Base-by-base conservation (phyloP, 2,329 filamentous ascomycete genomes). In the Monilinia aucupariae region DNA sequence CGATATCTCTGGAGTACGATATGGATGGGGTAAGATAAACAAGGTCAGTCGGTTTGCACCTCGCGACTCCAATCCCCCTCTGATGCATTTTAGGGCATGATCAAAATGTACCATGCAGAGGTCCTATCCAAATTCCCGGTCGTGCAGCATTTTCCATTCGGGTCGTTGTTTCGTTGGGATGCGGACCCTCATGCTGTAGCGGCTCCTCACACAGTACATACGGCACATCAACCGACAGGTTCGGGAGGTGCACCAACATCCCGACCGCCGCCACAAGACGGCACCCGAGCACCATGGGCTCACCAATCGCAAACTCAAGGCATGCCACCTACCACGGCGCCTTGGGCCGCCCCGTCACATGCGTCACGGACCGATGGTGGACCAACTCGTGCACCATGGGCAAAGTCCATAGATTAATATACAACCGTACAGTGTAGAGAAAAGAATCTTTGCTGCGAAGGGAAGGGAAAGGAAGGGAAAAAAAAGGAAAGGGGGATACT, bases 41-140 rank as follows among this genome's bases (percentile, higher is more conserved):
- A 92, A 92, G 80, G 84, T 84, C 61, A 47, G 63, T 64, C 55
- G 34, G 15, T 25, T 3, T n/a, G 27, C 27, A 30, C 7, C 15
- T n/a, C 30, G 50, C 10, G 25, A 22, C 20, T n/a, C 9, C 10
- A 15, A 37, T 15, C n/a, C 47, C n/a, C 22, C 25, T 45, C 41
- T 61, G 41, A 61, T 27, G 4, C 7, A n/a, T 13, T 37, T 34
- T 32, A n/a, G 87, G 94, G 94, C 59, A 97, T 99, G 94, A 85
- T 99, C 71, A 99, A 97, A 77, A 99, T 99, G 94, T 99, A 93
- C 78, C 92, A 96, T 69, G 94, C 91, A 22, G 94, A 99, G 78
- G 94, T 99, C 3, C 80, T 99, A 17, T 91, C 90, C 47, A 99
- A 99, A 75, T 97, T 97, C 73, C 94, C 94, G 3, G 94, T 99